Evolutionary conservation across 768 basidiomycete species (phyloP), one percentile per base, ranked within the genome.

Genomic region (Hygrophorus pudorinus): DNA sequence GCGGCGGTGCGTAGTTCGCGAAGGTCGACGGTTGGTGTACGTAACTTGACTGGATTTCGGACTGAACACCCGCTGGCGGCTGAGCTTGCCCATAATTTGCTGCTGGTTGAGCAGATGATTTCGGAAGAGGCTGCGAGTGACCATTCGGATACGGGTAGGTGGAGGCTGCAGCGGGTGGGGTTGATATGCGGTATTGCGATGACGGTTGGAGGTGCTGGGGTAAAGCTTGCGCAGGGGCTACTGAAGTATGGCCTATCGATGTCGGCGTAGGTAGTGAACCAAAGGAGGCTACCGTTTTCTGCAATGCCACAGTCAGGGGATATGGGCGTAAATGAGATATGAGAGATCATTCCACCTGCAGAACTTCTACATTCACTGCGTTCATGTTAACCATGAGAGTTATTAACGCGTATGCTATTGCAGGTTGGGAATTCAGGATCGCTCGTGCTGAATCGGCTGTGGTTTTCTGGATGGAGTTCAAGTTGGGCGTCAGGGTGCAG

Each of bases 351-450:
- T 65, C 32, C 47, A 85, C 85, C 67, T 85, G 82, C 51, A 86
- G 76, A 5, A 85, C 82, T 36, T 85, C 79, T 38, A 83, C 68
- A 40, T 85, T 77, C 30, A 87, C 70, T 0, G 81, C 81, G 45
- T 81, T 78, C 64, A 87, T 76, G 45, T 75, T 76, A 16, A 85
- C 83, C 83, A 87, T 85, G 30, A 86, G 73, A 0, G 73, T 72
- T 46, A 88, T 82, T 0, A 88, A 65, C 1, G 81, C 82, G 59
- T 85, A 86, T 0, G 84, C 78, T 45, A 88, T 85, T 42, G 79
- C 78, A 0, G 85, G 85, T 48, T 84, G 82, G 12, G 70, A 68
- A 51, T 81, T 81, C 34, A 88, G 67, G 53, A 88, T 83, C 27
- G 69, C 66, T 14, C 74, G 69, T 2, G 83, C 84, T 21, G 82